Base-by-base conservation (phyloP, 441 rosid genomes). In the Pelargonium australe region DNA sequence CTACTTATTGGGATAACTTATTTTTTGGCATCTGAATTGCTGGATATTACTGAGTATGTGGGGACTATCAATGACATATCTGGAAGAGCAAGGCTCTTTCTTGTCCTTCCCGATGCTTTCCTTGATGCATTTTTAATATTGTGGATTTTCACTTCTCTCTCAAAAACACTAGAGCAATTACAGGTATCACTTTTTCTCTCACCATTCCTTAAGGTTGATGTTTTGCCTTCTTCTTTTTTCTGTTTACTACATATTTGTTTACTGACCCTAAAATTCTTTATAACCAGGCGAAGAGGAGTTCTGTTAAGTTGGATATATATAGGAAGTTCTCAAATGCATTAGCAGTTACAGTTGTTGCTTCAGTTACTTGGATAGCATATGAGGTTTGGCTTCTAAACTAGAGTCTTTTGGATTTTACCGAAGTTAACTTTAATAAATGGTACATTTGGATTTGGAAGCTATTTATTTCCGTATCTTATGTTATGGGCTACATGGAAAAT, bases 251-350 rank as follows among this genome's bases (percentile, higher is more conserved):
- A 2, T 70, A 58, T 19, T 65, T 43, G 75, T 72, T 69, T 64
- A 72, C 69, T 43, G 67, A 61, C 11, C 19, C 70, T 12, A 14
- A 75, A 40, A 49, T 75, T 63, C 65, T 62, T 63, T 65, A 69
- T 72, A 19, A 77, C 72, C 87, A 91, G 97, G 83, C 79, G 53
- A 94, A 94, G 77, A 83, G 95, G 80, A 89, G 84, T 73, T 80
- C 94, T 3, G 95, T 84, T 62, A 94, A 91, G 87, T 76, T 91
- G 86, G 96, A 94, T 71, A 85, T 88, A 66, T 94, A 94, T 77
- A 81, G 99, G 84, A 94, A 91, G 84, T 89, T 94, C 82, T 91
- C 96, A 70, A 94, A 94, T 82, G 95, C 95, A 31, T 79, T 94
- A 71, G 94, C 84, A 63, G 91, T 79, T 58, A 78, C 89, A 64